Conservation (phyloP, 1,284 basidiomycete species). For the Tetrapyrgos nigripes region DNA sequence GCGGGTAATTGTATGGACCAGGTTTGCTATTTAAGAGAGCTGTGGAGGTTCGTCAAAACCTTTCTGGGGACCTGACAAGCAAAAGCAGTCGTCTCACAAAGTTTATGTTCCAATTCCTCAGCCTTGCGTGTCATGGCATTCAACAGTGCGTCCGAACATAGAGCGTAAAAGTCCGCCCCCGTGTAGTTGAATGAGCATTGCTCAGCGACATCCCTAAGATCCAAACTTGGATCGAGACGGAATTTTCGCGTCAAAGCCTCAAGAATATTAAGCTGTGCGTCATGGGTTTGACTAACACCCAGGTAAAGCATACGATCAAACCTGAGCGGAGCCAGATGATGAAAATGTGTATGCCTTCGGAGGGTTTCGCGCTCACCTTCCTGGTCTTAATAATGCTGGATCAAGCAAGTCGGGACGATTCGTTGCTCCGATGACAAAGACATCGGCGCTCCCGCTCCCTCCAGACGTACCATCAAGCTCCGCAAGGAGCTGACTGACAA, state of each 20-base stretch:
- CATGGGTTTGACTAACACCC: conserved; percentile 89
- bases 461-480: conserved; percentile 93
- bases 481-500: conserved; percentile 95
- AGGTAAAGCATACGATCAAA: conserved; percentile 99
- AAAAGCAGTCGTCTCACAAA: conserved; percentile 50
- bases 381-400: conserved; percentile 91
- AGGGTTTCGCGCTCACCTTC: conserved; percentile 59
- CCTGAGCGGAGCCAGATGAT: conserved; percentile 55
- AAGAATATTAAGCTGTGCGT: conserved; percentile 88
- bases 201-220: conserved; percentile 73
- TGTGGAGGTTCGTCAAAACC: conserved; percentile 35
- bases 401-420: conserved; percentile 97
- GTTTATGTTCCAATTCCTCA: conserved; percentile 74
- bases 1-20: conserved; percentile 56
- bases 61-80: not conserved
- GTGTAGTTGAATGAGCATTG: conserved; percentile 93
- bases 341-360: not conserved
- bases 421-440: conserved; percentile 98
- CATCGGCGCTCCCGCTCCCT: conserved; percentile 64
- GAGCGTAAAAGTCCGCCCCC: conserved; percentile 97
- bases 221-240: conserved; percentile 74
- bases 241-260: conserved; percentile 95
- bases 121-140: conserved; percentile 95
- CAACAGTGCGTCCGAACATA: conserved; percentile 96
- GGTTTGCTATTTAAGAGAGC: conserved; percentile 55